Evolutionary conservation across 345 rosid genomes (phyloP).

Genomic region (Populus nigra): DNA sequence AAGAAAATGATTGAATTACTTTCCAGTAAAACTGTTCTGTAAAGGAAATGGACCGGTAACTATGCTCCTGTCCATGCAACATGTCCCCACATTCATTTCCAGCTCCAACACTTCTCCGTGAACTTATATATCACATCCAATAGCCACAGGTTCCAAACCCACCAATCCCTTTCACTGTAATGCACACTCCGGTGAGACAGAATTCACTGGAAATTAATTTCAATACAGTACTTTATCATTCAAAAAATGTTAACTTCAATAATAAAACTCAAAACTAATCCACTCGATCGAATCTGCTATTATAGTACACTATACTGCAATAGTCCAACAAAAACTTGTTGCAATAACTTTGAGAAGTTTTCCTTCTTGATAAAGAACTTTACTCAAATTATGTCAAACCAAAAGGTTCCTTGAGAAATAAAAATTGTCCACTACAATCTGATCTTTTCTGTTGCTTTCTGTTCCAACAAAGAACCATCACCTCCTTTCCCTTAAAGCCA

Average conservation of each 20-base stretch:
- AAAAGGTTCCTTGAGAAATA: constrained; percentile 32
- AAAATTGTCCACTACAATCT: constrained; percentile 25
- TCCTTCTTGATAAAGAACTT: constrained; percentile 12
- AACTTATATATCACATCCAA: constrained; percentile 24
- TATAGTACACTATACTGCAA: constrained; percentile 9
- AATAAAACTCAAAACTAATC: not conserved
- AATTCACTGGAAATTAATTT: constrained; percentile 18
- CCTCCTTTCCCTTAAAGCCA: constrained; percentile 24
- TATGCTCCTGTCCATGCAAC: constrained; percentile 62
- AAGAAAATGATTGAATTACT: constrained; percentile 33
- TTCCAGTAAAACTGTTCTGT: constrained; percentile 45
- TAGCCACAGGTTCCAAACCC: constrained; percentile 13
- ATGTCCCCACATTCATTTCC: constrained; percentile 49
- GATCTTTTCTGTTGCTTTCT: constrained; percentile 25
- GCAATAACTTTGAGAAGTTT: constrained; percentile 8
- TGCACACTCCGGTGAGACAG: constrained; percentile 15
- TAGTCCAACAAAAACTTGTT: constrained; percentile 14
- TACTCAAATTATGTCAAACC: constrained; percentile 33
- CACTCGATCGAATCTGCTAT: constrained; percentile 19
- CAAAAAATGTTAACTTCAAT: not conserved
- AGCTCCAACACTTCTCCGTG: constrained; percentile 40
- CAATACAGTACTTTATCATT: not conserved
- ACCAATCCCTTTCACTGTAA: constrained; percentile 11
- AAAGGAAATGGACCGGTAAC: constrained; percentile 50
- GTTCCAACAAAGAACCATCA: constrained; percentile 34